These are phyloP conservation scores for Magnusiomyces suaveolens DNA, from an alignment of 1,139 yeast species.

Conservation along the genomic window DNA sequence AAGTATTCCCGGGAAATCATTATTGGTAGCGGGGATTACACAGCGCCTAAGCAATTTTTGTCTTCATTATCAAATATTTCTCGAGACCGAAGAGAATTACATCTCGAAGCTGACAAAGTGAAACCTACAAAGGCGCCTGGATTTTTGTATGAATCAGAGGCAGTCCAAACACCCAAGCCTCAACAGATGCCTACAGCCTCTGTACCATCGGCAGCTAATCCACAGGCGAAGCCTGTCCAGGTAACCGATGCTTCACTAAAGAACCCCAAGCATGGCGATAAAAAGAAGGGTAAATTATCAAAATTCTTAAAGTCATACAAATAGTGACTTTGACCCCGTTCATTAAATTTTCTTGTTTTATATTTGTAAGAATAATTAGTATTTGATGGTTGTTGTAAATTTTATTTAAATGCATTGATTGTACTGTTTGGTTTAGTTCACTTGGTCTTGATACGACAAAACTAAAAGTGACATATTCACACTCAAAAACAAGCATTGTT, in stretches of 20 bases:
- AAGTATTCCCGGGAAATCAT: constrained; percentile 43
- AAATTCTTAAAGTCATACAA: not conserved
- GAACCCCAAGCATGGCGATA: not conserved
- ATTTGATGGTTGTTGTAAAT: too few relatives aligned
- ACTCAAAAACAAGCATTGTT: too few relatives aligned
- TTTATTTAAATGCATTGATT: too few relatives aligned
- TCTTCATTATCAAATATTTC: constrained; percentile 25
- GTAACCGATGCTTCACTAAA: too few relatives aligned
- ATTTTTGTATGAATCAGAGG: constrained; percentile 9
- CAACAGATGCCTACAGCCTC: not conserved
- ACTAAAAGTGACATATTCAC: too few relatives aligned
- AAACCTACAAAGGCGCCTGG: constrained; percentile 9
- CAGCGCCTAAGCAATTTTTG: constrained; percentile 52
- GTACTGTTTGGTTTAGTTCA: too few relatives aligned
- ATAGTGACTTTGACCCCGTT: too few relatives aligned
- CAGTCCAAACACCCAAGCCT: constrained; percentile 3
- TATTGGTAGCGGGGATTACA: constrained; percentile 71
- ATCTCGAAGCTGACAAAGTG: constrained; percentile 9
- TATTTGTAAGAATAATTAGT: too few relatives aligned
- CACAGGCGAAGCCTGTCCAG: not conserved
- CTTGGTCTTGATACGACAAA: too few relatives aligned
- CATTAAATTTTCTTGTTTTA: too few relatives aligned
- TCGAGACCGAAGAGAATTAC: constrained; percentile 6
- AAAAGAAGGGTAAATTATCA: not conserved
- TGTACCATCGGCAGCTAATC: too few relatives aligned